Percentiles rank a stretch among this genome's conserved stretches.
phyloP scores from a whole-genome alignment of 768 basidiomycete species.

The Chalciporus piperatus region DNA sequence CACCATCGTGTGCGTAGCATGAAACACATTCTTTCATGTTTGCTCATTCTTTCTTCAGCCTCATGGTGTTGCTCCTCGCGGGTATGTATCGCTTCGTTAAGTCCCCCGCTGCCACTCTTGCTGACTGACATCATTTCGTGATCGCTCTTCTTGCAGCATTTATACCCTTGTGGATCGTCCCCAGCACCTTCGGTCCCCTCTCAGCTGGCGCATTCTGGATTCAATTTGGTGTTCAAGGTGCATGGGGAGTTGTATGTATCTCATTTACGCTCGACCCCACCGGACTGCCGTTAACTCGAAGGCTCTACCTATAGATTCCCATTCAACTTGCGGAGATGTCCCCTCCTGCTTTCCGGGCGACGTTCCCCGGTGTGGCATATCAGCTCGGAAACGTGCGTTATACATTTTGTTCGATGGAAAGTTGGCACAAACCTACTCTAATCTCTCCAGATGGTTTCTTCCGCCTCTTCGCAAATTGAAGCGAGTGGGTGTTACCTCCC shows the following conservation, averaged over 20 bases:
- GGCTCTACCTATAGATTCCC: constrained; percentile 46
- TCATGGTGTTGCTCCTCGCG: constrained; percentile 21
- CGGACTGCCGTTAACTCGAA: neutral
- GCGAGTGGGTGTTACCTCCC: constrained; percentile 14
- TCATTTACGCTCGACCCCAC: neutral
- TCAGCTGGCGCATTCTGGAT: constrained; percentile 83
- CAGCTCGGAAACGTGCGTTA: constrained; percentile 65
- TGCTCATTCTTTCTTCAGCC: constrained; percentile 12
- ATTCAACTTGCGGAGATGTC: constrained; percentile 82
- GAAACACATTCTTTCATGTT: neutral
- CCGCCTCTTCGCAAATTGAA: constrained; percentile 61
- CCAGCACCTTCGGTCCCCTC: constrained; percentile 60
- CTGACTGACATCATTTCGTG: neutral
- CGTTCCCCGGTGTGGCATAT: constrained; percentile 84
- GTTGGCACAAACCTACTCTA: neutral
- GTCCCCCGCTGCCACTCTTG: neutral
- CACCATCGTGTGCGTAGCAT: constrained; percentile 51
- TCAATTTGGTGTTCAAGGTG: constrained; percentile 87
- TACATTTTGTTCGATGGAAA: neutral
- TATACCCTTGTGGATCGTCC: constrained; percentile 85
- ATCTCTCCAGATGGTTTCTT: constrained; percentile 52
- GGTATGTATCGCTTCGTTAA: constrained; percentile 47
- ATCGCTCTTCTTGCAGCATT: constrained; percentile 31
- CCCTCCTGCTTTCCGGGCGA: constrained; percentile 85
- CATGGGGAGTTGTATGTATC: constrained; percentile 76